A percentile compares a stretch with the other conserved stretches of the same genome.
Conservation (phyloP, 2,329 filamentous ascomycete genomes). For the Escovopsis weberi region DNA sequence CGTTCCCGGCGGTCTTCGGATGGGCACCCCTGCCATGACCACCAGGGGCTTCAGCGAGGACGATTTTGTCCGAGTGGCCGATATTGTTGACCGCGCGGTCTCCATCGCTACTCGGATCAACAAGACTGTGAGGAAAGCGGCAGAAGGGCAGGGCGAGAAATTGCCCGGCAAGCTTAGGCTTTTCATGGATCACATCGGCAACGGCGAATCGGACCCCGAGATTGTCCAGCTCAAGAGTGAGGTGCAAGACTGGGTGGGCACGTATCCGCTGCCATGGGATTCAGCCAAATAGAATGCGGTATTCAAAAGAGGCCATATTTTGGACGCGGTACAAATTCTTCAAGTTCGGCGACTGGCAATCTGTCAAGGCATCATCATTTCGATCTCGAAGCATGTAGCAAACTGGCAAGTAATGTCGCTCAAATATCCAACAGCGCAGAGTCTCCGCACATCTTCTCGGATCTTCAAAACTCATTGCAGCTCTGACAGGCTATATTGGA, state of each 20-base stretch:
- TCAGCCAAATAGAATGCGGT: conserved; percentile 13
- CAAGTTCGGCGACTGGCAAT: no score
- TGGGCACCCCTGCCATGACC: conserved; percentile 96
- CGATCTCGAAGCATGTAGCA: not conserved
- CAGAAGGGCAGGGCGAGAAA: conserved; percentile 53
- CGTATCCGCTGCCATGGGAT: conserved; percentile 58
- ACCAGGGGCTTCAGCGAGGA: conserved; percentile 80
- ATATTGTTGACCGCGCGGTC: conserved; percentile 73
- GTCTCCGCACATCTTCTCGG: no score
- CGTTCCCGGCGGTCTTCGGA: conserved; percentile 81
- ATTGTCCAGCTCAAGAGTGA: conserved; percentile 60
- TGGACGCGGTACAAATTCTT: no score
- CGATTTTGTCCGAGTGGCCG: conserved; percentile 77
- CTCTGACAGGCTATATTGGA: no score
- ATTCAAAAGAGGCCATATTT: no score
- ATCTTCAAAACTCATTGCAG: no score
- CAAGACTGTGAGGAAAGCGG: conserved; percentile 54
- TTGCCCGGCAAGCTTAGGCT: conserved; percentile 48
- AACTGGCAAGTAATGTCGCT: no score
- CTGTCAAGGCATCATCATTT: no score
- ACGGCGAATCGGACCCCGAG: conserved; percentile 52
- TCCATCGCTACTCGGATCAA: conserved; percentile 64
- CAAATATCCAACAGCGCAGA: no score
- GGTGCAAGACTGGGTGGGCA: conserved; percentile 66
- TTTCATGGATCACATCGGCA: conserved; percentile 54